These are phyloP conservation scores for Naegleria gruberi DNA, from an alignment of 208 protist species.

Conservation along the genomic window DNA sequence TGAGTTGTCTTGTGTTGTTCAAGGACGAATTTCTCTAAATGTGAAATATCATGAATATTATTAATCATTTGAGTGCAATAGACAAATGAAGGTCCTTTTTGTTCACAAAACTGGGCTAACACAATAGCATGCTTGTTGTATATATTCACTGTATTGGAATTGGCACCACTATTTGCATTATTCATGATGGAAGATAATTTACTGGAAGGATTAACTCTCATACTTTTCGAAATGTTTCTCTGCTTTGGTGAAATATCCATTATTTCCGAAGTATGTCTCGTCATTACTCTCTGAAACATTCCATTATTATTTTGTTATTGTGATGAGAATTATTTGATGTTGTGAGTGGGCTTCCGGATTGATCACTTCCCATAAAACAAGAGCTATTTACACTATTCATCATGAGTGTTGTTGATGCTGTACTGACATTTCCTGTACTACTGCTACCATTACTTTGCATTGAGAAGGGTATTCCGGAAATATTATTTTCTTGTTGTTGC, in stretches of 20 bases:
- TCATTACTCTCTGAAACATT: background rate
- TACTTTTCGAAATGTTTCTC: background rate
- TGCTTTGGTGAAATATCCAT: background rate
- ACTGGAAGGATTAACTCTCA: background rate
- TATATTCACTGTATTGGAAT: background rate
- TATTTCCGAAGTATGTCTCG: no score
- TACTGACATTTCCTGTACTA: background rate
- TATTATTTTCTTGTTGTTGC: background rate
- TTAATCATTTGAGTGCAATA: background rate
- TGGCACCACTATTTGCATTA: background rate
- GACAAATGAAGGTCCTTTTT: background rate
- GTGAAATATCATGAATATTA: background rate
- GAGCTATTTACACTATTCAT: background rate
- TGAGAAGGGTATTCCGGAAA: background rate
- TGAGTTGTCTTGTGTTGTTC: background rate
- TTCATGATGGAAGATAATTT: background rate
- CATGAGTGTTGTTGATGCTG: background rate
- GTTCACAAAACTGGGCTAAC: background rate
- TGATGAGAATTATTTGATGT: no score
- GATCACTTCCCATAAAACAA: background rate
- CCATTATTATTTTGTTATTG: background rate
- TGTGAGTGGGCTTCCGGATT: background rate
- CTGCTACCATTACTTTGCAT: background rate
- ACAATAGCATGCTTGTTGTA: background rate
- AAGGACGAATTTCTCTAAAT: background rate